A percentile compares a stretch with the other conserved stretches of the same genome.
phyloP scores from a whole-genome alignment of 306 rosid species.

The Citrullus colocynthis region DNA sequence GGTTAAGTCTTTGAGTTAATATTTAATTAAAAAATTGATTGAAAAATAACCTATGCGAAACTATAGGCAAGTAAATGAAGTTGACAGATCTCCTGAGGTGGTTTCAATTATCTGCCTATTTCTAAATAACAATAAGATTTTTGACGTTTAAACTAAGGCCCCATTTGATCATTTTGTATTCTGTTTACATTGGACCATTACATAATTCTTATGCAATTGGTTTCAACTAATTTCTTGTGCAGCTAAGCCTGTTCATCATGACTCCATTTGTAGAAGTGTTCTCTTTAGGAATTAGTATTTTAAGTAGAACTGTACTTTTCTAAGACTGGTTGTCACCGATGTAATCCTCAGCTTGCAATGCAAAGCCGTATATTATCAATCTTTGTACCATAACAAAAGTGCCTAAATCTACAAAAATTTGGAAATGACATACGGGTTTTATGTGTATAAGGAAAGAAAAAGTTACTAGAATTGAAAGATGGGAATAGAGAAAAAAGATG shows the following conservation, averaged over 20 bases:
- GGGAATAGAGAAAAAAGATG: slow-evolving; percentile 20
- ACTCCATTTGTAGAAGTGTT: neutral
- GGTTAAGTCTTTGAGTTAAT: neutral
- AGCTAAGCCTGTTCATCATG: neutral
- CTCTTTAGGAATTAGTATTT: neutral
- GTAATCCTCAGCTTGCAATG: neutral
- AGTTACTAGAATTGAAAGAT: slow-evolving; percentile 22
- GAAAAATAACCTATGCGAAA: neutral
- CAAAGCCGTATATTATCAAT: neutral
- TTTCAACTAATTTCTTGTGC: neutral
- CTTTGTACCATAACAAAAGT: neutral
- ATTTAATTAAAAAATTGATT: neutral
- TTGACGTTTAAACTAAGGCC: neutral
- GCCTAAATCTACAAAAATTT: neutral
- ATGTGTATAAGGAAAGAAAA: neutral
- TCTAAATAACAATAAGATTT: neutral
- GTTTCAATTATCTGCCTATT: neutral
- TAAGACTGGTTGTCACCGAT: neutral
- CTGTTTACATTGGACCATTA: neutral
- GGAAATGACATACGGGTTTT: slow-evolving; percentile 13
- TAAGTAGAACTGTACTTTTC: neutral
- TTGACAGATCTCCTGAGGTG: neutral
- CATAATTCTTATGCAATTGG: neutral
- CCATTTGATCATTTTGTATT: neutral
- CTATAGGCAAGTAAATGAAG: neutral